A percentile compares a stretch with the other conserved stretches of the same genome.
Evolutionary conservation across 352 stramenopile genomes (phyloP).

Genomic region (Plasmopara viticola): DNA sequence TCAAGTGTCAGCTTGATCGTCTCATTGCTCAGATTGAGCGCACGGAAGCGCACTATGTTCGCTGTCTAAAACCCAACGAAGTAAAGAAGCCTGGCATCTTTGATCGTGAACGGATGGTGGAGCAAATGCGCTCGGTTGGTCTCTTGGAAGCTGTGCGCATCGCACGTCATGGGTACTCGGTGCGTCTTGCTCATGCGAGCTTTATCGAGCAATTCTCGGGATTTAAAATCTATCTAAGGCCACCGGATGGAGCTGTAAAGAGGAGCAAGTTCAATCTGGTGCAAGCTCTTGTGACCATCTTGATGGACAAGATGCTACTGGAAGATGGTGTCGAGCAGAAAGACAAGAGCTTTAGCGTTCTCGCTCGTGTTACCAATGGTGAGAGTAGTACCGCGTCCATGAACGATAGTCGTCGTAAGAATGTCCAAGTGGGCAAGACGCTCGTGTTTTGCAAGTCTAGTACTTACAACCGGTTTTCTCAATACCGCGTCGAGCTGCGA

Average conservation of each 20-base stretch:
- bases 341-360: constrained; percentile 11
- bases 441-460: constrained; percentile 61
- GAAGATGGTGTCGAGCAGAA: constrained; percentile 22
- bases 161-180: constrained; percentile 92
- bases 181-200: constrained; percentile 88
- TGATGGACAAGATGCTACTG: constrained; percentile 32
- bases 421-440: constrained; percentile 55
- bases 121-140: constrained; percentile 96
- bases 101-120: constrained; percentile 86
- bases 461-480: constrained; percentile 48
- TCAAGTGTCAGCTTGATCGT: constrained; percentile 90
- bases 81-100: constrained; percentile 59
- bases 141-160: constrained; percentile 95
- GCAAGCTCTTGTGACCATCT: constrained; percentile 21
- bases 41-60: constrained; percentile 97
- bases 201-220: constrained; percentile 83
- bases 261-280: constrained; percentile 31
- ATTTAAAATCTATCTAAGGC: constrained; percentile 38
- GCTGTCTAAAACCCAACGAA: constrained; percentile 99
- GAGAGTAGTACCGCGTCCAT: constrained; percentile 15
- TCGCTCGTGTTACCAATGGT: constrained; percentile 12
- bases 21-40: constrained; percentile 92
- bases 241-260: constrained; percentile 10
- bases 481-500: constrained; percentile 36
- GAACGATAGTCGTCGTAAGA: constrained; percentile 24